Base-by-base conservation (phyloP, 331 rosid species). In the Quercus lobata region DNA sequence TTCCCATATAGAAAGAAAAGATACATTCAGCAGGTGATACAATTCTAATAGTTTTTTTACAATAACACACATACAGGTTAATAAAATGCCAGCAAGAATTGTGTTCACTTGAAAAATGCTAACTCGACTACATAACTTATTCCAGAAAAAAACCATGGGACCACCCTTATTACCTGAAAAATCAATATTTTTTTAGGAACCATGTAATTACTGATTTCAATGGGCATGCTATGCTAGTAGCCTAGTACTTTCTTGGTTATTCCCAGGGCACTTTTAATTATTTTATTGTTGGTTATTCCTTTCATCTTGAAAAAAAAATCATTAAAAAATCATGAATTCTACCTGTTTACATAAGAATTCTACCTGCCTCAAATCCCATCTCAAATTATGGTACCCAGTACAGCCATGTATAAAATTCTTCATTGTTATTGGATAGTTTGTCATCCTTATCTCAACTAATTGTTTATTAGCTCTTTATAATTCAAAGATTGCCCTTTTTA, bases 1-100 rank as follows among this genome's bases (percentile, higher is more conserved):
- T 73, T 77, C 37, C 1, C 83, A 80, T 22, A 76, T 32, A 61
- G 18, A 55, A 74, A 18, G 57, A 32, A 37, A 55, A 78, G 71
- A 58, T n/a, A 77, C 18, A 44, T 66, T 44, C 4, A 66, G 49
- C 34, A 72, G 55, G 49, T 49, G 32, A 74, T 75, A 66, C 68
- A 71, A 49, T 72, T 69, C 10, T 8, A 55, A 53, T 5, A 35
- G 54, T 63, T 61, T 63, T 69, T 44, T 56, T 69, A 76, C 73
- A 68, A 34, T 74, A 65, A 41, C 55, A 71, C 57, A 46, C 19
- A 41, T 60, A 7, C 12, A 57, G 29, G 68, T 76, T 15, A 69
- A 44, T 52, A 72, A 69, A 30, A 10, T 61, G 49, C 49, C 56
- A 41, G 54, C 10, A 72, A 9, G 27, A 69, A 18, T 34, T 8